Base-by-base conservation (phyloP, 331 rosid species). In the Malus hybrid region DNA sequence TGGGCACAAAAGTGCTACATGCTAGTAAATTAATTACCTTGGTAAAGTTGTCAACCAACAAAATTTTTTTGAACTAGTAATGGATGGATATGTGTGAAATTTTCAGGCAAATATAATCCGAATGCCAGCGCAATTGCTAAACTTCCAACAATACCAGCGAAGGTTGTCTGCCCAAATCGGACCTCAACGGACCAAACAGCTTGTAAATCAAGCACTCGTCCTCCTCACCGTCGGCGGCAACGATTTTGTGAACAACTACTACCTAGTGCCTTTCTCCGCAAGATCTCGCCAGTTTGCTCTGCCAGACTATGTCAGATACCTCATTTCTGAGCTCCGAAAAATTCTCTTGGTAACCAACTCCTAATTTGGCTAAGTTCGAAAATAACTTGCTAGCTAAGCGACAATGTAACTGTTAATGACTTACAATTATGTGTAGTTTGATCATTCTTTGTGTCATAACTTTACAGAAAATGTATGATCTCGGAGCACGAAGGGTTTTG, bases 221-320 rank as follows among this genome's bases (percentile, higher is more conserved):
- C 92, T 92, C 28, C 75, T 92, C 80, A 88, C 92, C 1, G 90
- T 84, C 7, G 97, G 97, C 18, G 97, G 96, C 52, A 92, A 92
- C 36, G 96, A 92, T 52, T 92, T 92, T 29, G 97, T 92, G 1
- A 92, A 92, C 87, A 92, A 92, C 79, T 92, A 92, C 81, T 92
- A 90, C 72, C 73, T 90, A 80, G 87, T 90, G 29, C 96, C 97
- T 24, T 83, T n/a, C 73, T 92, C 97, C 16, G 89, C 89, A 18
- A 88, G 97, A 85, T 90, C 97, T 65, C 96, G 87, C 70, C 89
- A 90, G 60, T 90, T 31, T 77, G 22, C 83, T 0, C 84, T 92
- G 7, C 97, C 81, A 3, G 83, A 86, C 61, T 92, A 92, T 32
- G 93, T 92, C 83, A 79, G 71, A 77, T 82, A 28, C 56, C 91